Base-by-base conservation (phyloP, 2,329 filamentous ascomycete species). In the Periconia sp. region DNA sequence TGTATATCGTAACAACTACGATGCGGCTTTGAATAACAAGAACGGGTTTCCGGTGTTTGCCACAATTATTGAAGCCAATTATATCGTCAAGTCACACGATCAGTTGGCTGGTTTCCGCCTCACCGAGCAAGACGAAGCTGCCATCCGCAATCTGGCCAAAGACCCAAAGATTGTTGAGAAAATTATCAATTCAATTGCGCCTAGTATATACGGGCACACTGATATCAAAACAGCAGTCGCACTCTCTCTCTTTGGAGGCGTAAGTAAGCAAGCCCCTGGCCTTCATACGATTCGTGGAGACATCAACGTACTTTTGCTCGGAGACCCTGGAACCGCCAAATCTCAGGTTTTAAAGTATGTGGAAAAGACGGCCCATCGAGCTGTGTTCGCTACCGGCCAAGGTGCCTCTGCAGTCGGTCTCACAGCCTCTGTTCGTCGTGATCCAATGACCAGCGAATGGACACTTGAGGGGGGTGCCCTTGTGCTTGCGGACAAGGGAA, bases 1-100 rank as follows among this genome's bases (percentile, higher is more conserved):
- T 59, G 90, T 96, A 63, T 99, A 99, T 77, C 88, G 92, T 65
- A 99, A 99, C 80, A 97, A 95, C 77, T 99, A 97, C 69, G 93
- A 97, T 72, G 92, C 94, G 3, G 91, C 96, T 64, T 83, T 99
- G 50, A 99, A 99, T 78, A 97, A 97, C 79, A 93, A 94, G 69
- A 99, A 97, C 70, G 94, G 94, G 5, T 97, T 99, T 77, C 94
- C 94, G 0, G 94, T 99, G 35, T 99, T 99, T 74, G 93, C 94
- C 5, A 99, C 94, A 0, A 94, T 99, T 54, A 83, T 99, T 5
- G 94, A 99, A 75, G 95, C 95, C 23, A 99, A 99, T 76, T 92
- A 99, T 63, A 86, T 97, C 6, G 88, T 97, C 75, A 99, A 99
- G 75, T 88, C 93, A 0, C 94, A 99, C 70, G 94, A 99, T 72